Conservation (phyloP, 78 protist genomes). For the Protostelium mycophagum region DNA sequence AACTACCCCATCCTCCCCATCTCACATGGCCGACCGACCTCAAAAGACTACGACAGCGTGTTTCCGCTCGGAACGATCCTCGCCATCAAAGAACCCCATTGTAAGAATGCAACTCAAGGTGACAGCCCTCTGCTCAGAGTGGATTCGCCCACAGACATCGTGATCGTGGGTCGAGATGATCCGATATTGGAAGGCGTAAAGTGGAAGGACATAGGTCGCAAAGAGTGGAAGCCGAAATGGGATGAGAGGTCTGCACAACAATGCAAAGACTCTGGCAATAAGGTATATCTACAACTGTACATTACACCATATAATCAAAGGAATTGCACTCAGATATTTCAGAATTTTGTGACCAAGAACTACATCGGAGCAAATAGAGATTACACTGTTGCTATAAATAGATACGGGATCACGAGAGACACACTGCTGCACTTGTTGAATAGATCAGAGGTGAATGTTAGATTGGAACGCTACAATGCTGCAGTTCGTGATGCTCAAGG, state of each 20-base stretch:
- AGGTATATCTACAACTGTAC: background rate
- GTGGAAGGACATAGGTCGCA: background rate
- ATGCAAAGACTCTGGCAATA: background rate
- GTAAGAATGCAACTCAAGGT: background rate
- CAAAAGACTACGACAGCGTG: background rate
- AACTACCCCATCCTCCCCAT: background rate
- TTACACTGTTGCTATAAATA: background rate
- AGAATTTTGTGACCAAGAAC: background rate
- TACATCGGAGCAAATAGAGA: background rate
- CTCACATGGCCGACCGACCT: background rate
- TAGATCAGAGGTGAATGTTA: background rate
- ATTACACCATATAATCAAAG: background rate
- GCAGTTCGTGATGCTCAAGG: background rate
- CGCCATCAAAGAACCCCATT: background rate
- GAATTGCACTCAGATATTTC: too few species aligned
- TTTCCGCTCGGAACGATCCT: background rate
- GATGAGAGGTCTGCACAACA: background rate
- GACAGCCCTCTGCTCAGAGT: background rate
- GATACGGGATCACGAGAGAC: background rate
- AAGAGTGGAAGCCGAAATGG: background rate
- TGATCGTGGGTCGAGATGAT: background rate
- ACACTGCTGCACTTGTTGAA: background rate
- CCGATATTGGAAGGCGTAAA: too few species aligned
- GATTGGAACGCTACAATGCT: background rate
- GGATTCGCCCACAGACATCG: background rate